A percentile compares a stretch with the other conserved stretches of the same genome.
phyloP scores from a whole-genome alignment of 768 basidiomycete genomes.

The Hygrophorus pudorinus region DNA sequence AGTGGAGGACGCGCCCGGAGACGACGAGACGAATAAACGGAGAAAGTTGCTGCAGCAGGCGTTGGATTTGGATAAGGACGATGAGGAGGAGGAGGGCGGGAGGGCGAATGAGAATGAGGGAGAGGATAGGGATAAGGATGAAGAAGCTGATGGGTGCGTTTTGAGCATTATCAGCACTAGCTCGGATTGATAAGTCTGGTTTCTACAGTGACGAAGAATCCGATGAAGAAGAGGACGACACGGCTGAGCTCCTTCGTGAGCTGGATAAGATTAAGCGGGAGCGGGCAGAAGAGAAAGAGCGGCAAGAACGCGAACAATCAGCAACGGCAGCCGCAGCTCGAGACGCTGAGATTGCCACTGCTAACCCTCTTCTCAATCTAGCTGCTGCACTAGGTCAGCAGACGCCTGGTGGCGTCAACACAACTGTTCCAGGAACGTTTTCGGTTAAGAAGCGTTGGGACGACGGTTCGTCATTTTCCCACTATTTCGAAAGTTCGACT shows the following conservation, averaged over 20 bases:
- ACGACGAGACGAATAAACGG: constrained; percentile 69
- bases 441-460: constrained; percentile 93
- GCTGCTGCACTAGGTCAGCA: constrained; percentile 81
- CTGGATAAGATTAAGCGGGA: constrained; percentile 98
- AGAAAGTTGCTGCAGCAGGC: constrained; percentile 83
- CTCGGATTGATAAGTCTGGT: too few relatives aligned
- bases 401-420: constrained; percentile 54
- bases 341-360: constrained; percentile 77
- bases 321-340: constrained; percentile 49
- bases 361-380: constrained; percentile 84
- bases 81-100: constrained; percentile 62
- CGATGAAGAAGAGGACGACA: constrained; percentile 69
- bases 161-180: too few relatives aligned
- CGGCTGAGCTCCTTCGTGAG: constrained; percentile 88
- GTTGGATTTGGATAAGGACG: constrained; percentile 82
- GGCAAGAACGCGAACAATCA: constrained; percentile 68
- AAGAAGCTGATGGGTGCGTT: constrained; percentile 23
- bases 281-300: constrained; percentile 84
- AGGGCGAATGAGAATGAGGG: constrained; percentile 20
- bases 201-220: constrained; percentile 35
- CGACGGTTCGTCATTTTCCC: constrained; percentile 52
- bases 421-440: constrained; percentile 73
- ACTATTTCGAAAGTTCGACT: constrained; percentile 1
- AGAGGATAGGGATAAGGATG: constrained; percentile 25
- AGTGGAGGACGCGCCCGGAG: constrained; percentile 29